phyloP scores from a whole-genome alignment of 805 yeast genomes.

The Hanseniaspora hatyaiensis region DNA sequence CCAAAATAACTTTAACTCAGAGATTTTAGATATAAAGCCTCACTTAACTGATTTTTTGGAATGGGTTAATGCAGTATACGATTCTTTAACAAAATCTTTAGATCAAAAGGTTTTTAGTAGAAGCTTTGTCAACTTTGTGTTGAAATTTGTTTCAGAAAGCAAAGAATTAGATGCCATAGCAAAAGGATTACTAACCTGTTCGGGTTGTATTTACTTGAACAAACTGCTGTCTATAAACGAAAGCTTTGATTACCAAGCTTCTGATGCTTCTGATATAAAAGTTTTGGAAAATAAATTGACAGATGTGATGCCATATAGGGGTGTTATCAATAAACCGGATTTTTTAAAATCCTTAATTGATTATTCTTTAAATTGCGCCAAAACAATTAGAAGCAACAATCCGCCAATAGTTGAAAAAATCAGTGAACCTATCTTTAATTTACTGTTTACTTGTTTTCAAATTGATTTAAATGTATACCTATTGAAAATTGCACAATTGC shows the following conservation, averaged over 20 bases:
- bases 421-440: slow-evolving; percentile 28
- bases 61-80: slow-evolving; percentile 44
- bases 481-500: slow-evolving; percentile 32
- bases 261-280: slow-evolving; percentile 21
- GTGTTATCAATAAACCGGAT: slow-evolving; percentile 10
- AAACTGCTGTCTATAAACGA: slow-evolving; percentile 20
- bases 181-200: slow-evolving; percentile 29
- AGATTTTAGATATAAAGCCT: slow-evolving; percentile 15
- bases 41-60: slow-evolving; percentile 35
- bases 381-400: neutral
- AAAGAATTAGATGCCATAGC: slow-evolving; percentile 23
- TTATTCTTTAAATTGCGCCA: slow-evolving; percentile 5
- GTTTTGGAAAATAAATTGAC: slow-evolving; percentile 12
- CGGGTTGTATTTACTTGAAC: slow-evolving; percentile 29
- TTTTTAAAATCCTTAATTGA: slow-evolving; percentile 9
- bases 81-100: slow-evolving; percentile 27
- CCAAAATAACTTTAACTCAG: neutral
- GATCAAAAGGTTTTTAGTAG: slow-evolving; percentile 6
- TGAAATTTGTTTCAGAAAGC: slow-evolving; percentile 31
- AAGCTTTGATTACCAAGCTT: slow-evolving; percentile 15
- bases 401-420: neutral
- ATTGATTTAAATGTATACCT: slow-evolving; percentile 39
- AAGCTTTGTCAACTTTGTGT: slow-evolving; percentile 25
- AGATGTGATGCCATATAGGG: slow-evolving; percentile 12
- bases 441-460: slow-evolving; percentile 34